Percentiles rank a stretch among this genome's conserved stretches.
Conservation (phyloP, 768 basidiomycete genomes). For the Suillus subluteus region DNA sequence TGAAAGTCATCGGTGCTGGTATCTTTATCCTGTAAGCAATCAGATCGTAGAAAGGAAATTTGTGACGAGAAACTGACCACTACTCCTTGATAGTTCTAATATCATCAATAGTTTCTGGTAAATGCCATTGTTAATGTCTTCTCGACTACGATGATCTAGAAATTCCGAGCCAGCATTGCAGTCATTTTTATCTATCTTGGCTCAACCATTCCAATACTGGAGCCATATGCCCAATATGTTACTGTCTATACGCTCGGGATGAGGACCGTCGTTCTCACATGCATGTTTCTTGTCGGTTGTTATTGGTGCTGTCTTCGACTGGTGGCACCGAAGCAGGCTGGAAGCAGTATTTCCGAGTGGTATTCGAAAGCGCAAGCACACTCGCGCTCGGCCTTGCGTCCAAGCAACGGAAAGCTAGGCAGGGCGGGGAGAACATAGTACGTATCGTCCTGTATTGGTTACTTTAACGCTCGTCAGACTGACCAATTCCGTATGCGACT, state of each 20-base stretch:
- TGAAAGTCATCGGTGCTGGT: not conserved
- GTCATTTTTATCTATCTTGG: not conserved
- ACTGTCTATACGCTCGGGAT: not conserved
- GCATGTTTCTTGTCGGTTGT: not conserved
- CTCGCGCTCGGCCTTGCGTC: not conserved
- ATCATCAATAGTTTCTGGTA: not conserved
- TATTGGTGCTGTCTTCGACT: not conserved
- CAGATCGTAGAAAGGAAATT: not conserved
- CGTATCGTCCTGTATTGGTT: not conserved
- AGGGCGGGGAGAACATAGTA: not conserved
- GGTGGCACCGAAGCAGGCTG: not conserved
- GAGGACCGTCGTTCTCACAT: not conserved
- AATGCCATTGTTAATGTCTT: not conserved
- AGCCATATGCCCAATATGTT: not conserved
- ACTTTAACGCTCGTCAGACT: not conserved
- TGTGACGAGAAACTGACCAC: not conserved
- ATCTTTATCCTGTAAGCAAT: not conserved
- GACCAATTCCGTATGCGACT: not conserved
- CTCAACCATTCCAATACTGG: not conserved
- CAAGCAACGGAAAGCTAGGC: not conserved
- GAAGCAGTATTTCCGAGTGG: not conserved
- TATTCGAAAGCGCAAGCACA: not conserved
- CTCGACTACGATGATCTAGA: not conserved
- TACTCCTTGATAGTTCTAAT: not conserved
- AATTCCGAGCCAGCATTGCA: not conserved